phyloP scores from a whole-genome alignment of 2,329 filamentous ascomycete species.

The Cladosporium halotolerans region DNA sequence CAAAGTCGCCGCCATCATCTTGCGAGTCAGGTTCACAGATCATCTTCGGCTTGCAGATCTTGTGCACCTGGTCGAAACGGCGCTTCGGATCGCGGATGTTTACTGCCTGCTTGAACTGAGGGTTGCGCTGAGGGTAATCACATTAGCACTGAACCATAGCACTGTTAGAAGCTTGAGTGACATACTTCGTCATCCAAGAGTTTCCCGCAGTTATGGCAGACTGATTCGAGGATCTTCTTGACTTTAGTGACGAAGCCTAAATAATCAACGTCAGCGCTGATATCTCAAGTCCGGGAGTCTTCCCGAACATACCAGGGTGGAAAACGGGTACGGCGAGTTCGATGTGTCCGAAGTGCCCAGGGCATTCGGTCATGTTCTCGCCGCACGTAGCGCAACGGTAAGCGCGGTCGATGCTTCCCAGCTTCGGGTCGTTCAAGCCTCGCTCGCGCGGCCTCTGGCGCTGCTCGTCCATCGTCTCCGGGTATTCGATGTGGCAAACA shows the following conservation, averaged over 20 bases:
- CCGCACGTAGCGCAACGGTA: slow-evolving; percentile 96
- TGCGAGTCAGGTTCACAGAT: slow-evolving; percentile 74
- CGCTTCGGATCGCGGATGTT: slow-evolving; percentile 84
- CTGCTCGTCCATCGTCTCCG: slow-evolving; percentile 99
- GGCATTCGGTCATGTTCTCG: slow-evolving; percentile 91
- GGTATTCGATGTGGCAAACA: slow-evolving; percentile 90
- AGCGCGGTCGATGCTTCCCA: slow-evolving; percentile 92
- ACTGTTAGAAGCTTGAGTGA: slow-evolving; percentile 42
- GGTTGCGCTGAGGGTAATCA: slow-evolving; percentile 60
- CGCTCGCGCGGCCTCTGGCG: slow-evolving; percentile 83
- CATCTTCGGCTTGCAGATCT: slow-evolving; percentile 81
- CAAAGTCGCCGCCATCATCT: slow-evolving; percentile 60
- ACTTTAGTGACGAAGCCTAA: slow-evolving; percentile 96
- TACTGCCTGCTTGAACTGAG: slow-evolving; percentile 75
- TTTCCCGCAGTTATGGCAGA: slow-evolving; percentile 98
- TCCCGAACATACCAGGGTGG: slow-evolving; percentile 57
- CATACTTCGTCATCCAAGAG: slow-evolving; percentile 97
- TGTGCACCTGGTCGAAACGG: slow-evolving; percentile 89
- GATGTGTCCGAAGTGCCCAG: slow-evolving; percentile 97
- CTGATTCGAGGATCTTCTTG: slow-evolving; percentile 97
- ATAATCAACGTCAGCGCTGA: slow-evolving; percentile 26
- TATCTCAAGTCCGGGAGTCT: not conserved
- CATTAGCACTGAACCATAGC: slow-evolving; percentile 35
- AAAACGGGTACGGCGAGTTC: slow-evolving; percentile 95
- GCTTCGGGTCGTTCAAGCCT: slow-evolving; percentile 89